Evolutionary conservation across 805 yeast species (phyloP).

Genomic region (Lachancea sp.): DNA sequence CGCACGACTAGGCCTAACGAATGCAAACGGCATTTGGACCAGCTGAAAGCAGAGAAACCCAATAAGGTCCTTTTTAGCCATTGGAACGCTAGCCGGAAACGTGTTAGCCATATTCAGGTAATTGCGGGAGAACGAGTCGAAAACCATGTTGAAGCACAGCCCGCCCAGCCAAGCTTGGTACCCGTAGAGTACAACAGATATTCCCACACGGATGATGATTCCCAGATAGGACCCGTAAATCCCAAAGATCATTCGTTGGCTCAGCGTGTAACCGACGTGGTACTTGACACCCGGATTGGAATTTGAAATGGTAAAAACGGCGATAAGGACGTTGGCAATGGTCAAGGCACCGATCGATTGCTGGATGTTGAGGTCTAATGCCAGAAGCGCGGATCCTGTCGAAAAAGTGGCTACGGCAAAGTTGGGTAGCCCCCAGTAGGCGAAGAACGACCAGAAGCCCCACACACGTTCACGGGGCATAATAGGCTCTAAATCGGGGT

Average conservation of each 20-base stretch:
- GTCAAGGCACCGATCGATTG: conserved; percentile 28
- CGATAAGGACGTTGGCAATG: conserved; percentile 17
- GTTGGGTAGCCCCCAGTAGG: conserved; percentile 36
- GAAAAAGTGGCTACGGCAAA: conserved; percentile 35
- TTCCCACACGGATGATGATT: conserved; percentile 33
- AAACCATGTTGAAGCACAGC: conserved; percentile 31
- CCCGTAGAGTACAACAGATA: conserved; percentile 37
- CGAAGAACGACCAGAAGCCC: conserved; percentile 30
- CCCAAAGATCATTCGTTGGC: conserved; percentile 35
- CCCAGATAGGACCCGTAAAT: conserved; percentile 32
- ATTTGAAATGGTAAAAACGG: conserved; percentile 19
- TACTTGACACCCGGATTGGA: conserved; percentile 27
- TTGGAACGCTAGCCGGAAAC: conserved; percentile 28
- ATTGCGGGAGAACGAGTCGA: conserved; percentile 23
- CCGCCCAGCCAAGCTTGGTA: conserved; percentile 36
- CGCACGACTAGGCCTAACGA: conserved; percentile 31
- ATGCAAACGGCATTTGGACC: conserved; percentile 23
- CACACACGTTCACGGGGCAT: conserved; percentile 34
- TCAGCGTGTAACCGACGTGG: conserved; percentile 35
- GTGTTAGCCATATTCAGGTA: conserved; percentile 22
- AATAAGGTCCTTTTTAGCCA: conserved; percentile 36
- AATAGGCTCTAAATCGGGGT: conserved; percentile 36
- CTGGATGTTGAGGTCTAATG: conserved; percentile 24
- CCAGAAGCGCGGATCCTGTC: conserved; percentile 29
- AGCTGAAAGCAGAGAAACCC: conserved; percentile 38